Evolutionary conservation across 2,329 filamentous ascomycete species (phyloP).

Genomic region (Aspergillus transmontanensis): DNA sequence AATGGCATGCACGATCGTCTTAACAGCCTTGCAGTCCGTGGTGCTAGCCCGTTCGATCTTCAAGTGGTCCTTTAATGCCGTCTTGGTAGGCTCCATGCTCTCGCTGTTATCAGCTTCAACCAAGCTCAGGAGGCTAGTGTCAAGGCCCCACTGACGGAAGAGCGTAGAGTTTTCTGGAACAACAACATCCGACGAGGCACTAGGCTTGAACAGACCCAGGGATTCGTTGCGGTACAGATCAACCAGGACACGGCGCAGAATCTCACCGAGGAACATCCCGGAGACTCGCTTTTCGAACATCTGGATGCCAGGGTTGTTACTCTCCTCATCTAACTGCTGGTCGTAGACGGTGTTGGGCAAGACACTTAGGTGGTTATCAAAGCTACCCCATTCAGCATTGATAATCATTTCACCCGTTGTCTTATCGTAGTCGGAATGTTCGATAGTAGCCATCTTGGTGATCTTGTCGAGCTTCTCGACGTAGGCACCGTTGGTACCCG

Average conservation of each 20-base stretch:
- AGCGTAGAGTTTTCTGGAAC: conserved; percentile 68
- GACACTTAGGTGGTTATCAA: conserved; percentile 89
- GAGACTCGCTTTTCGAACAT: conserved; percentile 99
- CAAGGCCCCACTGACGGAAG: conserved; percentile 82
- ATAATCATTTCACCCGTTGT: conserved; percentile 93
- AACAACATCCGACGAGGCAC: conserved; percentile 72
- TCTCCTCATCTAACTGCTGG: conserved; percentile 72
- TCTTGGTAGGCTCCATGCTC: conserved; percentile 72
- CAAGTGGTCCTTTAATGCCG: conserved; percentile 75
- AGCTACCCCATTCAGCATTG: conserved; percentile 98
- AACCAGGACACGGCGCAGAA: conserved; percentile 76
- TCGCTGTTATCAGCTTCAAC: conserved; percentile 78
- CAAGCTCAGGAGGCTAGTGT: conserved; percentile 86
- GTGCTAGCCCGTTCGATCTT: conserved; percentile 74
- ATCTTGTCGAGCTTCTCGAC: conserved; percentile 87
- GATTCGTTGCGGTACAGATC: conserved; percentile 69
- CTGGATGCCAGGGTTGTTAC: conserved; percentile 89
- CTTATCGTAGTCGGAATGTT: conserved; percentile 66
- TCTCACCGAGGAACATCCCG: conserved; percentile 97
- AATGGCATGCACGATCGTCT: conserved; percentile 78
- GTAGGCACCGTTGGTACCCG: conserved; percentile 95
- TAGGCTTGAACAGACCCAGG: conserved; percentile 73
- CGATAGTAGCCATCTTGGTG: conserved; percentile 67
- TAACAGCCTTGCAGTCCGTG: conserved; percentile 87
- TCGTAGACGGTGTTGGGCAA: conserved; percentile 87